phyloP scores from a whole-genome alignment of 352 stramenopile genomes.

The Elongisporangium senticosum region DNA sequence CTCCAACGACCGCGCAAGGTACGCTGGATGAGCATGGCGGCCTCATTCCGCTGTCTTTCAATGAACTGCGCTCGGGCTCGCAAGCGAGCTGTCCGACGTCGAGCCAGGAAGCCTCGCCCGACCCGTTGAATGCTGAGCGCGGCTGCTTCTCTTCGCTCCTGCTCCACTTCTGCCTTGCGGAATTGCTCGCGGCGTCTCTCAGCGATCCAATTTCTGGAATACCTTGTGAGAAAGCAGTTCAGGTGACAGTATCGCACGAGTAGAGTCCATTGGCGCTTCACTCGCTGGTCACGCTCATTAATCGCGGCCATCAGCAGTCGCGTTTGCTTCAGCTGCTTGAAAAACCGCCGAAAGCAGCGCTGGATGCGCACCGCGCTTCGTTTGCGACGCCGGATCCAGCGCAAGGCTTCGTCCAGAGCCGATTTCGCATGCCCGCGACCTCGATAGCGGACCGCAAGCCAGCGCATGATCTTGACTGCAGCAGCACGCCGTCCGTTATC shows the following conservation, averaged over 20 bases:
- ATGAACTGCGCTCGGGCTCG: constrained; percentile 13
- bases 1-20: constrained; percentile 26
- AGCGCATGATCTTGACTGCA: constrained; percentile 35
- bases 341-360: constrained; percentile 34
- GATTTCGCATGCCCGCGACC: constrained; percentile 28
- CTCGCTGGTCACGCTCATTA: constrained; percentile 16
- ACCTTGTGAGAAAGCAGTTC: constrained; percentile 20
- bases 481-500: constrained; percentile 21
- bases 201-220: constrained; percentile 27
- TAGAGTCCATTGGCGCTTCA: constrained; percentile 21
- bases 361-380: constrained; percentile 43
- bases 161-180: constrained; percentile 28
- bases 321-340: constrained; percentile 14
- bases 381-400: constrained; percentile 36
- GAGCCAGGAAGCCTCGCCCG: constrained; percentile 31
- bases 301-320: constrained; percentile 17
- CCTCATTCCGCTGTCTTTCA: constrained; percentile 12
- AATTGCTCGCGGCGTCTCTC: constrained; percentile 26
- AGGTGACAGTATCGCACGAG: constrained; percentile 26
- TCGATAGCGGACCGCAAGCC: constrained; percentile 26
- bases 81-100: constrained; percentile 15
- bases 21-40: constrained; percentile 33
- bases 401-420: constrained; percentile 37
- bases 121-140: constrained; percentile 32
- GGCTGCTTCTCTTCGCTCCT: constrained; percentile 21